Percentiles rank a stretch among this genome's conserved stretches.
Evolutionary conservation across 345 rosid species (phyloP).

Genomic region (Citrus trifoliata): DNA sequence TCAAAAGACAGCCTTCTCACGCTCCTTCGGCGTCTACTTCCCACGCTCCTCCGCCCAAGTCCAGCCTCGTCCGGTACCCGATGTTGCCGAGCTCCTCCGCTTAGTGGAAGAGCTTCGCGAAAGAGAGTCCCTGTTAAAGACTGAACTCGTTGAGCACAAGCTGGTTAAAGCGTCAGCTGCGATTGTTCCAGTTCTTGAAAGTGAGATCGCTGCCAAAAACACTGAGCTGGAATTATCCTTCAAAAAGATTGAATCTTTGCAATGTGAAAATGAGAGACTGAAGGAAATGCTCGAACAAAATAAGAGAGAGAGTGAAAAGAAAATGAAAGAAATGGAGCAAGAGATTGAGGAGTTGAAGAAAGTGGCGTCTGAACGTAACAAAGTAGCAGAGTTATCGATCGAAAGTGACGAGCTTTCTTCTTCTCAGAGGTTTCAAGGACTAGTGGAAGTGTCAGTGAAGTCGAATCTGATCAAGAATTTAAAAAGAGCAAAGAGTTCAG

Average conservation of each 20-base stretch:
- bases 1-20: conserved; percentile 51
- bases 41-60: conserved; percentile 97
- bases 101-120: conserved; percentile 76
- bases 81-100: conserved; percentile 64
- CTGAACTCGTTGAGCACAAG: conserved; percentile 74
- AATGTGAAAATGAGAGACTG: conserved; percentile 45
- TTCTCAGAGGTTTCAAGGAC: conserved; percentile 73
- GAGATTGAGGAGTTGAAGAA: conserved; percentile 53
- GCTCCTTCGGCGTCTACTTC: conserved; percentile 83
- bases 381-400: background rate
- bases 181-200: conserved; percentile 68
- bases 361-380: conserved; percentile 28
- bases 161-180: conserved; percentile 69
- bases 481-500: conserved; percentile 37
- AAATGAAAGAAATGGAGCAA: conserved; percentile 42
- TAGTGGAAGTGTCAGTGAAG: conserved; percentile 51
- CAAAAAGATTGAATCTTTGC: conserved; percentile 38
- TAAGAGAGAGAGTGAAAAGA: conserved; percentile 35
- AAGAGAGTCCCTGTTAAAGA: conserved; percentile 60
- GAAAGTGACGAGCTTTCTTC: conserved; percentile 55
- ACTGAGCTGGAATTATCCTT: conserved; percentile 34
- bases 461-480: conserved; percentile 49
- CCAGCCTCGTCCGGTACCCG: conserved; percentile 77
- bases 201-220: conserved; percentile 38
- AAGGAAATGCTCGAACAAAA: conserved; percentile 32